Base-by-base conservation (phyloP, 345 rosid genomes). In the Lenwebbia sp. region DNA sequence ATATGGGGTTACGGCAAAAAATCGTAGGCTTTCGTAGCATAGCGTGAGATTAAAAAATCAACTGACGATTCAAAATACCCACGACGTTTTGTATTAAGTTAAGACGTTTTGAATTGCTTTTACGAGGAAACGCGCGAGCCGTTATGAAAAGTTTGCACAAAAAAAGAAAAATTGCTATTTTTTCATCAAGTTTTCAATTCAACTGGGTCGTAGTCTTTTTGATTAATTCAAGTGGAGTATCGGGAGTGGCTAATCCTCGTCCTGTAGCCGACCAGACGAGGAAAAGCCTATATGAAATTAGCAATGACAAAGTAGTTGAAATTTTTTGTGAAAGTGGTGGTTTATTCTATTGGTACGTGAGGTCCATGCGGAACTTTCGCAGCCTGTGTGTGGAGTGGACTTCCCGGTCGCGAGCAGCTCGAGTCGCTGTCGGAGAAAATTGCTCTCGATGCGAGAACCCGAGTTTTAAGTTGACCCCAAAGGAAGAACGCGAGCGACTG, bases 21-120 rank as follows among this genome's bases (percentile, higher is more conserved):
- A 1, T 9, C 4, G 3, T 0, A 19, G 13, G 47, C 78, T 26
- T 19, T 70, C 1, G 13, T 3, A 2, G 0, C 5, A 8, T 14
- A 14, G 74, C 17, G 22, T 13, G 41, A 2, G 41, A 7, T 7
- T 15, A 62, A 30, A 30, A 65, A 37, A 1, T 53, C 13, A 33
- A 10, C 12, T 3, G 52, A 12, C 13, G 13, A 12, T 11, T 11
- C 52, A 50, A 50, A 50, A 50, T 50, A 11, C 13, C 12, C 52
- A 11, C 4, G 23, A 30, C 11, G 78, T 19, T 33, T 33, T 70
- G 7, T 37, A 70, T 70, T 33, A 19, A 33, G 40, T 62, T 15
- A 7, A 44, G 21, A 28, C 4, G 75, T 15, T 28, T 28, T 62
- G 75, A 62, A 21, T 62, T 1, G 41, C 12, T 15, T 13, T 15